Evolutionary conservation across 208 protist species (phyloP), one percentile per base, ranked within the genome.

Genomic region (Herpetomonas tarakana): DNA sequence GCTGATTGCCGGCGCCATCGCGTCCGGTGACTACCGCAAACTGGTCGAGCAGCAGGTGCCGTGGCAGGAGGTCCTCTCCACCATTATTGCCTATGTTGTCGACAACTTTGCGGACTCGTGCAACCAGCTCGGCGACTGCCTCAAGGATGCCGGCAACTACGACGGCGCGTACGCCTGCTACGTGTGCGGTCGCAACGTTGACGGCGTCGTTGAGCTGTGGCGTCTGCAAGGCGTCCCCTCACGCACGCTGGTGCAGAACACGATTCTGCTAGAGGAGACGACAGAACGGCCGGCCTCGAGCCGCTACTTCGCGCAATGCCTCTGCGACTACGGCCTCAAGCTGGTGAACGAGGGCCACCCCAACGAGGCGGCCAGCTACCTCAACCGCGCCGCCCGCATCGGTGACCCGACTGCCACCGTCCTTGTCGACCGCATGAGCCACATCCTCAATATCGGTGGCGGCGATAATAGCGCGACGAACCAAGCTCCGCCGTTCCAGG

Each of bases 151-250:
- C 52, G 59, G 74, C 45, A 76, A 94, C 29, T 70, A 64, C 49
- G 82, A 94, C 30, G 84, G 79, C 44, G 84, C 88, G 25, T 76
- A 82, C 52, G 73, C 76, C 27, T 91, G 81, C 69, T 94, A 82
- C 73, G 72, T 89, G 9, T 94, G 79, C 56, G 78, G 76, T 30
- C 71, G 77, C 51, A 90, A 91, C 66, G 77, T 90, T 47, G 77
- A 94, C 55, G 82, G 68, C 9, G 78, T 86, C 6, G 60, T 84
- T 2, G 81, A 88, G 38, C 59, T 94, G 38, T 85, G 74, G 78
- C 68, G 65, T 29, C 47, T 74, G 39, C 65, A 85, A 54, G 62
- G 75, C 39, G 52, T 57, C n/a, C 65, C 83, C 24, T 67, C 69
- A 2, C 51, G 58, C 25, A 65, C 85, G 25, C 65, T 91, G 39